A percentile compares a stretch with the other conserved stretches of the same genome.
These are phyloP conservation scores for Candida chilensis DNA, from an alignment of 805 yeast species.

Conservation along the genomic window DNA sequence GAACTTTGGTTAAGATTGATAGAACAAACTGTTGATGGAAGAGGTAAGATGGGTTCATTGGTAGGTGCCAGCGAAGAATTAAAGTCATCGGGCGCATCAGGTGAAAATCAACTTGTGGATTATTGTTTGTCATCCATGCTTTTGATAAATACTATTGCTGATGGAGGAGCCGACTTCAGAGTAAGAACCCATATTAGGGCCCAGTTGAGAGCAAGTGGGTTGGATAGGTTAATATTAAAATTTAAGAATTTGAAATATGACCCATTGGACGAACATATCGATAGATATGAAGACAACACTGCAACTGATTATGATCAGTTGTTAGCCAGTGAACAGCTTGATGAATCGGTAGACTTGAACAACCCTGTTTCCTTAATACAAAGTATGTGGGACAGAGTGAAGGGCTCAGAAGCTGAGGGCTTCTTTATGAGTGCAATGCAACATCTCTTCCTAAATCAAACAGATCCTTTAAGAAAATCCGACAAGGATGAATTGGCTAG, in stretches of 20 bases:
- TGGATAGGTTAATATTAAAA: slow-evolving; percentile 39
- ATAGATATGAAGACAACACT: slow-evolving; percentile 47
- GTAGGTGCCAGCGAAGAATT: slow-evolving; percentile 90
- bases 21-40: slow-evolving; percentile 64
- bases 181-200: slow-evolving; percentile 51
- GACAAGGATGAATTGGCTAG: slow-evolving; percentile 35
- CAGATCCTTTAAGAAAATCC: slow-evolving; percentile 35
- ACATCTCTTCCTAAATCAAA: slow-evolving; percentile 46
- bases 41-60: slow-evolving; percentile 82
- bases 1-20: slow-evolving; percentile 67
- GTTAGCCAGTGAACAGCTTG: slow-evolving; percentile 18
- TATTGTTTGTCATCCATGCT: slow-evolving; percentile 66
- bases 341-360: slow-evolving; percentile 43
- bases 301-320: slow-evolving; percentile 46
- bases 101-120: slow-evolving; percentile 59
- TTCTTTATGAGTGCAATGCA: slow-evolving; percentile 56
- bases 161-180: slow-evolving; percentile 28
- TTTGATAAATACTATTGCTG: slow-evolving; percentile 56
- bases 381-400: slow-evolving; percentile 48
- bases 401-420: slow-evolving; percentile 50
- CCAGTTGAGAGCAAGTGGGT: slow-evolving; percentile 48
- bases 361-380: slow-evolving; percentile 64
- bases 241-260: slow-evolving; percentile 47
- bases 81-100: slow-evolving; percentile 40
- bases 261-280: slow-evolving; percentile 56